These are phyloP conservation scores for Pseudomassariella vexata DNA, from an alignment of 2,329 filamentous ascomycete genomes.

Conservation along the genomic window DNA sequence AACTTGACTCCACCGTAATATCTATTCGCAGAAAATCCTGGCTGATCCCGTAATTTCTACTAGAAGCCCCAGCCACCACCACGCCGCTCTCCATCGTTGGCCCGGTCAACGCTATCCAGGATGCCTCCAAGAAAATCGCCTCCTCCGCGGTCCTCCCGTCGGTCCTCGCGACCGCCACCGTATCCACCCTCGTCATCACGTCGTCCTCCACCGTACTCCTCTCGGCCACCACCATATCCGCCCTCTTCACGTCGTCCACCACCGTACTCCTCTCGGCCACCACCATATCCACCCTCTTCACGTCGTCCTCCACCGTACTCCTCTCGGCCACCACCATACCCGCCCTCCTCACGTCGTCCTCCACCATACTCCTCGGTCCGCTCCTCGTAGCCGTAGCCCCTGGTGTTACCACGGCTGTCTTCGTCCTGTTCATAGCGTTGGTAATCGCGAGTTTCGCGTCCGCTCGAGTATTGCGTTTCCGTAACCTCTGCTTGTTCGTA, in stretches of 20 bases:
- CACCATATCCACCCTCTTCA: conserved; percentile 11
- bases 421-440: conserved; percentile 55
- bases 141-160: conserved; percentile 5
- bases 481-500: conserved; percentile 58
- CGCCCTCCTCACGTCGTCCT: conserved; percentile 17
- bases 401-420: conserved; percentile 29
- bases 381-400: conserved; percentile 54
- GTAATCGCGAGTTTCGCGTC: conserved; percentile 54
- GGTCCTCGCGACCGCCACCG: conserved; percentile 13
- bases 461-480: conserved; percentile 52
- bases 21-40: conserved; percentile 6
- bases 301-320: conserved; percentile 17
- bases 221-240: conserved; percentile 5
- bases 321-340: conserved; percentile 17
- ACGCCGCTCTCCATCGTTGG: conserved; percentile 10
- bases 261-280: conserved; percentile 10
- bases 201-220: conserved; percentile 4
- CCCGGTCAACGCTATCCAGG: conserved; percentile 14
- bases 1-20: no score
- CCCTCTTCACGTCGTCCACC: conserved; percentile 11
- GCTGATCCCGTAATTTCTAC: conserved; percentile 1
- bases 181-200: conserved; percentile 9
- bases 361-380: conserved; percentile 46
- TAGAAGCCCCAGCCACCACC: conserved; percentile 15
- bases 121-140: conserved; percentile 14